Evolutionary conservation across 208 protist species (phyloP).

Genomic region (Balamuthia mandrillaris): DNA sequence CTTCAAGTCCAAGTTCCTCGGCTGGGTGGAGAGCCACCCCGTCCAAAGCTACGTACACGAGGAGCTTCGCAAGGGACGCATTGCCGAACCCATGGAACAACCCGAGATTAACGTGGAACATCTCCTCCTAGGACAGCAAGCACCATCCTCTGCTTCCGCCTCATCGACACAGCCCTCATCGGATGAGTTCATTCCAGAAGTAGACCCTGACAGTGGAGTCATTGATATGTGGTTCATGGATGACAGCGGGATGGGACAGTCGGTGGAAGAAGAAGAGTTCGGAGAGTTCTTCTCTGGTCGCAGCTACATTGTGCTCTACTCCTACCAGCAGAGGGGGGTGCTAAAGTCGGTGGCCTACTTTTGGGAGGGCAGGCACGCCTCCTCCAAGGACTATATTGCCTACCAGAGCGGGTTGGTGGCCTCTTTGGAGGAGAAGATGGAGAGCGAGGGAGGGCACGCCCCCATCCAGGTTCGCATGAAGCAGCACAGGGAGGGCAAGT

Average conservation of each 20-base stretch:
- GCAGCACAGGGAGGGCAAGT: constrained; percentile 22
- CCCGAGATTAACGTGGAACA: constrained; percentile 6
- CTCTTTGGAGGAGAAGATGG: constrained; percentile 34
- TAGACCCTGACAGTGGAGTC: too few relatives aligned
- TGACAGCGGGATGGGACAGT: constrained; percentile 33
- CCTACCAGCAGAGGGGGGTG: not conserved
- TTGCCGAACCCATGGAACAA: constrained; percentile 6
- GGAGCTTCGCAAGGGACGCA: constrained; percentile 30
- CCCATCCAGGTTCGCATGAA: constrained; percentile 43
- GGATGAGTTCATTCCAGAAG: too few relatives aligned
- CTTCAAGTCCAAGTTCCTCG: constrained; percentile 42
- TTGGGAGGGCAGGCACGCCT: constrained; percentile 35
- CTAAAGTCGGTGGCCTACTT: constrained; percentile 40
- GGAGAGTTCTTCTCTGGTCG: constrained; percentile 32
- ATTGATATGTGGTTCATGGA: constrained; percentile 15
- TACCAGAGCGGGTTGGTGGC: constrained; percentile 45
- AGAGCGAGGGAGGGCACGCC: constrained; percentile 7
- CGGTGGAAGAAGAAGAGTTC: constrained; percentile 7
- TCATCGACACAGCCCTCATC: too few relatives aligned
- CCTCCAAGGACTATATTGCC: constrained; percentile 13
- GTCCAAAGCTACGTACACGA: too few relatives aligned
- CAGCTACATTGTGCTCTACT: constrained; percentile 53
- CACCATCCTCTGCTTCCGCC: not conserved
- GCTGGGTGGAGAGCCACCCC: constrained; percentile 26
- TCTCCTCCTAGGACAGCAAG: not conserved